Evolutionary conservation across 1,284 basidiomycete genomes (phyloP).

Genomic region (Ganoderma boninense): DNA sequence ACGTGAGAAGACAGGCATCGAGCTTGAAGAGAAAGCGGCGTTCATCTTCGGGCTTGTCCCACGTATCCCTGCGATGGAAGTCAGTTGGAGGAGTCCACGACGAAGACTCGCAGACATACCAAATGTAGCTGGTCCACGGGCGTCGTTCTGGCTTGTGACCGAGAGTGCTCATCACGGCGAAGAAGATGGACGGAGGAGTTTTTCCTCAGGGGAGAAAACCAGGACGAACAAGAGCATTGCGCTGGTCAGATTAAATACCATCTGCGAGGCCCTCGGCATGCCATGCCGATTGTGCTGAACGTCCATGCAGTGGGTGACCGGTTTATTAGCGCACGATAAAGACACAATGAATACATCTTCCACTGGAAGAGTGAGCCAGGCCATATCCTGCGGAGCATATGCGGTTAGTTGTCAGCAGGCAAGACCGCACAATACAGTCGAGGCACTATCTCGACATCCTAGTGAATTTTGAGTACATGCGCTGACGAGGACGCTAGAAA

Average conservation of each 20-base stretch:
- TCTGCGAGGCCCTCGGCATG: background rate
- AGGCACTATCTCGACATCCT: slow-evolving; percentile 17
- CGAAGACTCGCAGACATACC: slow-evolving; percentile 22
- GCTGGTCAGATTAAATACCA: slow-evolving; percentile 10
- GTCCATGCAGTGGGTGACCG: background rate
- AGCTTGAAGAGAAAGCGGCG: slow-evolving; percentile 48
- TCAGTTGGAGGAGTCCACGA: background rate
- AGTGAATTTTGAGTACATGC: background rate
- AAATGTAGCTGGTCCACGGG: slow-evolving; percentile 37
- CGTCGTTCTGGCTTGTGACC: slow-evolving; percentile 23
- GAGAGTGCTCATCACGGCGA: slow-evolving; percentile 16
- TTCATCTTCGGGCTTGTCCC: slow-evolving; percentile 51
- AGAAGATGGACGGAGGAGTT: background rate
- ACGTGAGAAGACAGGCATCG: slow-evolving; percentile 49
- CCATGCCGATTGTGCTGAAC: background rate
- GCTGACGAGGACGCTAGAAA: background rate
- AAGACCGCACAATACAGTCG: slow-evolving; percentile 33
- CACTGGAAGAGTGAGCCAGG: background rate
- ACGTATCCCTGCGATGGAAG: slow-evolving; percentile 45
- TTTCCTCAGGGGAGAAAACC: slow-evolving; percentile 1
- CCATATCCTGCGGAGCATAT: slow-evolving; percentile 6
- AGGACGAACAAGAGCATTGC: background rate
- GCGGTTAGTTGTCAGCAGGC: slow-evolving; percentile 24
- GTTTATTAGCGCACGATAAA: background rate
- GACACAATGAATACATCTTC: background rate